Base-by-base conservation (phyloP, 768 basidiomycete genomes). In the Zangia roseola region DNA sequence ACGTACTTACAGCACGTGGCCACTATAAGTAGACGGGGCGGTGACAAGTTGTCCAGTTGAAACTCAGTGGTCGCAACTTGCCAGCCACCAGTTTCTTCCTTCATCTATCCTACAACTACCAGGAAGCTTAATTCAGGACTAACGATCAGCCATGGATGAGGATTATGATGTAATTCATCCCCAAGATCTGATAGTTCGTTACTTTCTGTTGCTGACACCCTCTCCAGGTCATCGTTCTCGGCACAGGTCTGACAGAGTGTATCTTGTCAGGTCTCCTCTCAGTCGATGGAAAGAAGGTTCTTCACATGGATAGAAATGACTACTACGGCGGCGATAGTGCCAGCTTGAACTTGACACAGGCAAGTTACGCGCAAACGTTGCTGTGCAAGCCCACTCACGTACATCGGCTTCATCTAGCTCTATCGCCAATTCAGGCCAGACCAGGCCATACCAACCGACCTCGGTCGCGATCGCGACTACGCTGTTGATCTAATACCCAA, bases 281-380 rank as follows among this genome's bases (percentile, higher is more conserved):
- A n/a, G 95, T 97, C 38, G 97, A 97, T 69, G 95, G 97, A 55
- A 97, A 98, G 82, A 99, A 98, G 75, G 97, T 99, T 62, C 84
- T 99, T 43, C 97, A 99, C 72, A 97, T 97, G 81, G 94, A 95
- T 72, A 79, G 92, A 63, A 98, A 98, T 63, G 95, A 99, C 71
- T 99, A 99, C 72, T 99, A 99, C 54, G 97, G 97, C 38, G 97
- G 91, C 47, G 97, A 97, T 65, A 90, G 91, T 64, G 97, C 97
- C 39, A 93, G 90, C 75, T 75, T 98, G 69, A 99, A 98, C 75
- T 72, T 99, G 61, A 97, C 94, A 17, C 97, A 99, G 84, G 95
- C 91, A 63, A 57, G 79, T 40, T 49, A 53, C 44, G 37, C 52
- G 38, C 47, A 45, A 49, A 43, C 42, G 28, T 23, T 48, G 26